Evolutionary conservation across 1,284 basidiomycete genomes (phyloP).

Genomic region (Leccinum huronense): DNA sequence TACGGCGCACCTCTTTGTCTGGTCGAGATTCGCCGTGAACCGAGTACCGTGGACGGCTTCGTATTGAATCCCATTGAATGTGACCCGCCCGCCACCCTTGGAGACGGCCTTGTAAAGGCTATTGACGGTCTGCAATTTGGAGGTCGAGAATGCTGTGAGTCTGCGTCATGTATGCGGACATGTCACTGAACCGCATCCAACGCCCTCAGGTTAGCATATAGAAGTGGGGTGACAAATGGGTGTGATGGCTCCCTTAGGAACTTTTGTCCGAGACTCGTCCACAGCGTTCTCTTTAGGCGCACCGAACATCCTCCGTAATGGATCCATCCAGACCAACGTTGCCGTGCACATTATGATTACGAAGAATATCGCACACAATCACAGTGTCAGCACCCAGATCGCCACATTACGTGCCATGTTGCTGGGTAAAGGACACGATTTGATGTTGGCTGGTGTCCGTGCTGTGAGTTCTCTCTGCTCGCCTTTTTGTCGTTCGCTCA

Average conservation of each 20-base stretch:
- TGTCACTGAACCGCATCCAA: neutral
- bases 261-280: conserved; percentile 66
- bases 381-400: conserved; percentile 67
- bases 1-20: conserved; percentile 62
- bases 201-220: conserved; percentile 53
- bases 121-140: conserved; percentile 71
- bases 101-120: conserved; percentile 56
- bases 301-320: conserved; percentile 59
- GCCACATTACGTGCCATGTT: conserved; percentile 61
- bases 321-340: conserved; percentile 65
- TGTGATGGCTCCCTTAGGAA: conserved; percentile 54
- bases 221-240: conserved; percentile 59
- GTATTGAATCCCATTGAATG: conserved; percentile 50
- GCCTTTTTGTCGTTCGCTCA: neutral
- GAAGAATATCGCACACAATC: conserved; percentile 40
- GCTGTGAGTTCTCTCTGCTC: conserved; percentile 41
- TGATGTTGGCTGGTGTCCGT: conserved; percentile 58
- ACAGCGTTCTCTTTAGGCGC: conserved; percentile 65
- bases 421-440: conserved; percentile 50
- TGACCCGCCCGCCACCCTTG: conserved; percentile 45
- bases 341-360: conserved; percentile 71
- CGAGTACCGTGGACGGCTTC: conserved; percentile 64
- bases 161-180: conserved; percentile 12
- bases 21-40: conserved; percentile 65
- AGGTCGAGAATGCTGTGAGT: conserved; percentile 70